Percentiles rank a stretch among this genome's conserved stretches.
These are phyloP conservation scores for Spergularia bocconei DNA, from an alignment of 148 eudicot species.

Conservation along the genomic window DNA sequence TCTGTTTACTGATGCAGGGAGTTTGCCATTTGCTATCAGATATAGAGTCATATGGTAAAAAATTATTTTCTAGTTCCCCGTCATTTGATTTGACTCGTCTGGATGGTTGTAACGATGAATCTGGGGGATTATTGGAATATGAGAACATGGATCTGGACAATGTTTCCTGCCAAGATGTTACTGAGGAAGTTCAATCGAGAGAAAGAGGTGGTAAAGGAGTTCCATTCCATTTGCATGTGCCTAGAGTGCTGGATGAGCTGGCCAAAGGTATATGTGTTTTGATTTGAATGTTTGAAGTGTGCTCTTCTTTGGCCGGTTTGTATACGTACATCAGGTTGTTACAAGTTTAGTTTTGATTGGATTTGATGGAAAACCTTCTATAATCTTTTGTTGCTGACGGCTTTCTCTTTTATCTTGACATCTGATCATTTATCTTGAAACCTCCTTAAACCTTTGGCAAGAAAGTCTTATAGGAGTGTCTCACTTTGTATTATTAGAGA, in stretches of 20 bases:
- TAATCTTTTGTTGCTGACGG: no score
- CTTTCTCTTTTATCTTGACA: no score
- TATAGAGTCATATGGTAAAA: constrained; percentile 65
- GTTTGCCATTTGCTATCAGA: constrained; percentile 78
- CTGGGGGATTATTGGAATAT: constrained; percentile 43
- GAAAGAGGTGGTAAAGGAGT: constrained; percentile 42
- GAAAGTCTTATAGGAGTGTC: no score
- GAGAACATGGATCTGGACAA: constrained; percentile 86
- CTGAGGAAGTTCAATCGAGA: constrained; percentile 47
- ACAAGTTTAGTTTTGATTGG: not conserved
- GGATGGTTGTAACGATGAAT: constrained; percentile 44
- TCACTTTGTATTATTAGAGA: no score
- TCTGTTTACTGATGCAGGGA: constrained; percentile 46
- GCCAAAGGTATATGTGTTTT: constrained; percentile 54
- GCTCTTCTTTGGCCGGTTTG: not conserved
- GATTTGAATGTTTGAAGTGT: not conserved
- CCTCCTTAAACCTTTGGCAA: no score
- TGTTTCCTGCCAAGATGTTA: constrained; percentile 46
- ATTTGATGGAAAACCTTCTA: no score
- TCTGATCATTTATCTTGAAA: no score
- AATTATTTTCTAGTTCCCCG: constrained; percentile 40
- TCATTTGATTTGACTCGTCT: constrained; percentile 52
- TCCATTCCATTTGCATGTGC: constrained; percentile 66
- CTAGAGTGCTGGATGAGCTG: constrained; percentile 55
- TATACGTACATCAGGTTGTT: not conserved